Conservation (phyloP, 148 eudicot species). For the Cornus kousa region DNA sequence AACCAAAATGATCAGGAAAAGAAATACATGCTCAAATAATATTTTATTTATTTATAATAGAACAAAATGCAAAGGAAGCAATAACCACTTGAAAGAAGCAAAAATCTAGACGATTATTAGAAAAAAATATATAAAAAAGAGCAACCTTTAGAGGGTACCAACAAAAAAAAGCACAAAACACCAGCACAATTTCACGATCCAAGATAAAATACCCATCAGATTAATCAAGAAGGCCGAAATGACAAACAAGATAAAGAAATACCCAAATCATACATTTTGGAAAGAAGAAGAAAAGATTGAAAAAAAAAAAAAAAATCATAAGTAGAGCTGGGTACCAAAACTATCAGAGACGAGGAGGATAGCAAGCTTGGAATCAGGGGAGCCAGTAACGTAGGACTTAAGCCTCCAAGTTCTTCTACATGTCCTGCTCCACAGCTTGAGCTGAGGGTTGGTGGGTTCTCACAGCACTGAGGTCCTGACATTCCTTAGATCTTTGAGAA, state of each 20-base stretch:
- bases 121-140: too few species aligned
- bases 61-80: too few species aligned
- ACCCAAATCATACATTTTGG: not conserved
- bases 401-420: conserved; percentile 21
- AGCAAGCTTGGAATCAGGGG: conserved; percentile 11
- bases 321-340: conserved; percentile 11
- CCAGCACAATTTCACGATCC: not conserved
- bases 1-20: not conserved
- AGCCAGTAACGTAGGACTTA: conserved; percentile 19
- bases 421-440: conserved; percentile 10
- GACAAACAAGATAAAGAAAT: not conserved
- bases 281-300: too few species aligned
- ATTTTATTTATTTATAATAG: too few species aligned
- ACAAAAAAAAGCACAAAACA: too few species aligned
- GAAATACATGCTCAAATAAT: not conserved
- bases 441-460: conserved; percentile 22
- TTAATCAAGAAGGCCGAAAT: not conserved
- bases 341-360: conserved; percentile 18
- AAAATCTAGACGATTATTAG: too few species aligned
- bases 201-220: not conserved
- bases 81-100: too few species aligned
- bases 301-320: not conserved
- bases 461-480: conserved; percentile 23
- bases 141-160: too few species aligned
- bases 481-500: not conserved